These are phyloP conservation scores for Colletotrichum sp. DNA, from an alignment of 2,329 filamentous ascomycete genomes.

Conservation along the genomic window DNA sequence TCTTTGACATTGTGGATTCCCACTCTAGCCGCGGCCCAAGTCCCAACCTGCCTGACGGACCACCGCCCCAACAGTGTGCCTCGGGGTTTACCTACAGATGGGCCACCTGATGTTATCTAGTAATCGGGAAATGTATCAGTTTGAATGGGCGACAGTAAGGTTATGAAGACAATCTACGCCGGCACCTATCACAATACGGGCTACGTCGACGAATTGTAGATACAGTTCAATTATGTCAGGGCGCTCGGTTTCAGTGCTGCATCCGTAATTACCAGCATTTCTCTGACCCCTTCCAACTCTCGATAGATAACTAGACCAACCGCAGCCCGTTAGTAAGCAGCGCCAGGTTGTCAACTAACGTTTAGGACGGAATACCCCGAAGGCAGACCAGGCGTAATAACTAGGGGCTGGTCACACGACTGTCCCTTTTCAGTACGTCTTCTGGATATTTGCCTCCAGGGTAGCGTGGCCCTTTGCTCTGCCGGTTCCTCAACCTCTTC, in stretches of 20 bases:
- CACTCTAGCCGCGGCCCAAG: background rate
- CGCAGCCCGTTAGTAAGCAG: background rate
- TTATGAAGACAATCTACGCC: background rate
- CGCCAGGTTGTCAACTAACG: background rate
- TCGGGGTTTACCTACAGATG: background rate
- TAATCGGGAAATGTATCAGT: background rate
- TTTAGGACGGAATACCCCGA: background rate
- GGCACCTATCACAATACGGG: background rate
- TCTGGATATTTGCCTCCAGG: background rate
- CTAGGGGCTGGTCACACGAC: background rate
- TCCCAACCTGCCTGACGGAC: background rate
- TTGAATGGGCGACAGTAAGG: background rate
- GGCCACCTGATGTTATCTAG: background rate
- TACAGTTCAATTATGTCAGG: background rate
- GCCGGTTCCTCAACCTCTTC: background rate
- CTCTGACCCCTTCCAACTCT: background rate
- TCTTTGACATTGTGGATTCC: background rate
- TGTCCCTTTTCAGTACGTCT: background rate
- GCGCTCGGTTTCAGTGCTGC: background rate
- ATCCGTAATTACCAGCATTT: background rate
- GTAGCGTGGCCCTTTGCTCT: background rate
- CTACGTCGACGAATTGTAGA: background rate
- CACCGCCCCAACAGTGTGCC: background rate
- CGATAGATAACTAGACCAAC: background rate
- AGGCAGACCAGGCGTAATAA: background rate